These are phyloP conservation scores for Colletotrichum lindemuthianum DNA, from an alignment of 2,329 filamentous ascomycete species.

Conservation along the genomic window DNA sequence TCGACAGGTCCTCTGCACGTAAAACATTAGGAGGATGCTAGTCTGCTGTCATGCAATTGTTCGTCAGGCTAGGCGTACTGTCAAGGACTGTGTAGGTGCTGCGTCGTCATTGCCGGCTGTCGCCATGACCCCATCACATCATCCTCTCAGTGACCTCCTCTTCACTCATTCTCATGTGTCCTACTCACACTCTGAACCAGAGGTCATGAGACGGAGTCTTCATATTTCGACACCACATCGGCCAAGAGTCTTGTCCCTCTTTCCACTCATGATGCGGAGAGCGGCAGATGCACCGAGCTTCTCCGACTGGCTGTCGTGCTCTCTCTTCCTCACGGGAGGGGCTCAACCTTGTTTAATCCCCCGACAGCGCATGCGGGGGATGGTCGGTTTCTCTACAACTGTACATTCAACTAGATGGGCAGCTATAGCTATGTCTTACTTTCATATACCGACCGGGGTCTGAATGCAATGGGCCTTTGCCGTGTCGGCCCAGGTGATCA, in stretches of 20 bases:
- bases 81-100: too few relatives aligned
- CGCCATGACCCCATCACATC: too few relatives aligned
- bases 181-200: too few relatives aligned
- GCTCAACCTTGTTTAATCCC: slow-evolving; percentile 35
- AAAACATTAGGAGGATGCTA: too few relatives aligned
- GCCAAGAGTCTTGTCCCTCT: slow-evolving; percentile 13
- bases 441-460: slow-evolving; percentile 9
- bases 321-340: slow-evolving; percentile 21
- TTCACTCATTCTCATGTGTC: not conserved
- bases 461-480: slow-evolving; percentile 2
- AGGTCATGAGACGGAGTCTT: slow-evolving; percentile 8
- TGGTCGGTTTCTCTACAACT: not conserved
- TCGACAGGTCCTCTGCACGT: slow-evolving; percentile 17
- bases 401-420: slow-evolving; percentile 5
- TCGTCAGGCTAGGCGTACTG: too few relatives aligned
- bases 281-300: slow-evolving; percentile 15
- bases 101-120: too few relatives aligned
- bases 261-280: slow-evolving; percentile 9
- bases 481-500: slow-evolving; percentile 15
- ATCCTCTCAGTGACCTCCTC: not conserved
- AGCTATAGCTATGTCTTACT: slow-evolving; percentile 8
- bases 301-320: slow-evolving; percentile 16
- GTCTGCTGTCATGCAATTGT: too few relatives aligned
- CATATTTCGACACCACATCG: slow-evolving; percentile 7
- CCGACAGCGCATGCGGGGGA: slow-evolving; percentile 27